Evolutionary conservation across 352 stramenopile species (phyloP).

Genomic region (Pythium myriotylum): DNA sequence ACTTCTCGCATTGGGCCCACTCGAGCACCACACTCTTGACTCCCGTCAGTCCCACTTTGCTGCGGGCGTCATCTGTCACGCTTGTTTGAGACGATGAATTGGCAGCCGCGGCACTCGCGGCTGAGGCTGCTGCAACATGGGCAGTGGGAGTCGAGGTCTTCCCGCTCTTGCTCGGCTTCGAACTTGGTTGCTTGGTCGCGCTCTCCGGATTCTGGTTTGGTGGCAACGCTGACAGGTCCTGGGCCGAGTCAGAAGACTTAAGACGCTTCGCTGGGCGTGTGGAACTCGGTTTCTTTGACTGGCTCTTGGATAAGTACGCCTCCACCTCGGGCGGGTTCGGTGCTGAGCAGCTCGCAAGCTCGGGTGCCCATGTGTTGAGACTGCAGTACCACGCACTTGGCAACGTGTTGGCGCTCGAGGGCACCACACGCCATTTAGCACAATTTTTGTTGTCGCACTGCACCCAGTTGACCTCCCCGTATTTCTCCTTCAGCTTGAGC

Average conservation of each 20-base stretch:
- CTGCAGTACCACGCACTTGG: constrained; percentile 90
- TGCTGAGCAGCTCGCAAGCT: constrained; percentile 69
- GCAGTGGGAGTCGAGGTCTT: constrained; percentile 28
- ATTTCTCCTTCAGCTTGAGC: constrained; percentile 77
- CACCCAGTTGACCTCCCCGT: constrained; percentile 92
- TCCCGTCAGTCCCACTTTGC: constrained; percentile 12
- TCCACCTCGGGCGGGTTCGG: constrained; percentile 78
- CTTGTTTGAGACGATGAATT: neutral
- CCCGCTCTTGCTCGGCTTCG: constrained; percentile 17
- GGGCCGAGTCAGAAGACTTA: constrained; percentile 22
- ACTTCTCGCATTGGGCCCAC: constrained; percentile 97
- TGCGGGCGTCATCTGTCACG: constrained; percentile 4
- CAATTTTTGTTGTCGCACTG: constrained; percentile 94
- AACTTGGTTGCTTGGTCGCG: neutral
- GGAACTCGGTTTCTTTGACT: constrained; percentile 49
- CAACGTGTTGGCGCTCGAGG: constrained; percentile 87
- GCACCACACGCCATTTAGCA: constrained; percentile 95
- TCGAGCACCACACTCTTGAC: constrained; percentile 85
- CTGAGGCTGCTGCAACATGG: neutral
- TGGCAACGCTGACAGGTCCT: neutral
- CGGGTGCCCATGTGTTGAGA: constrained; percentile 77
- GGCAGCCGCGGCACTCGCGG: neutral
- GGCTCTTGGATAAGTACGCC: constrained; percentile 59
- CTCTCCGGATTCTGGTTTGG: neutral
- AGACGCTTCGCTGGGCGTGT: constrained; percentile 58